Evolutionary conservation across 345 rosid genomes (phyloP).

Genomic region (Pistacia integerrima): DNA sequence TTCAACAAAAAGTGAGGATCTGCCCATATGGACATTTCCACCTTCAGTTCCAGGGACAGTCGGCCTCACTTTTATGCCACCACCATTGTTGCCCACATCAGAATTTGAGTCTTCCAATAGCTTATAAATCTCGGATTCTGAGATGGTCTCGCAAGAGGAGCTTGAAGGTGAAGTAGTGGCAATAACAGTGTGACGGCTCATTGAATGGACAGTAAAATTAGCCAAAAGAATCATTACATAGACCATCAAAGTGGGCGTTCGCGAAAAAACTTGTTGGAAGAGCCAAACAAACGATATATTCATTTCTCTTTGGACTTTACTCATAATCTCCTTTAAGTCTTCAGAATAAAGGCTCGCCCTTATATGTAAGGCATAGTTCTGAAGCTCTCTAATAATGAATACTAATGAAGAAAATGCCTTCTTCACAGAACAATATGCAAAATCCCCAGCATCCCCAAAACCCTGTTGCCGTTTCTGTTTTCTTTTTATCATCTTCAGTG

Average conservation of each 20-base stretch:
- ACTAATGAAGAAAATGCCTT: conserved; percentile 75
- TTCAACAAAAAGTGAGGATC: conserved; percentile 12
- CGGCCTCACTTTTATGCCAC: neutral
- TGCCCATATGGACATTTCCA: neutral
- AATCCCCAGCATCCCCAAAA: conserved; percentile 45
- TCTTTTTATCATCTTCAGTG: conserved; percentile 63
- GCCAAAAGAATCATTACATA: conserved; percentile 71
- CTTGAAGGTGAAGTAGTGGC: conserved; percentile 16
- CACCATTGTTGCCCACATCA: conserved; percentile 7
- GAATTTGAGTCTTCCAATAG: neutral
- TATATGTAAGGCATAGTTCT: conserved; percentile 46
- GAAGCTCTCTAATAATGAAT: conserved; percentile 69
- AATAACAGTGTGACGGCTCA: conserved; percentile 33
- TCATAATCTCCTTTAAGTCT: conserved; percentile 42
- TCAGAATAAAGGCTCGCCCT: conserved; percentile 39
- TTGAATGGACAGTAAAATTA: conserved; percentile 64
- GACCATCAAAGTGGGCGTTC: conserved; percentile 75
- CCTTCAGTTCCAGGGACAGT: neutral
- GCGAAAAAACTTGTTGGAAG: conserved; percentile 63
- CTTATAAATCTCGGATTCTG: conserved; percentile 1
- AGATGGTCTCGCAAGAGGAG: neutral
- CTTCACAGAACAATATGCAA: conserved; percentile 53
- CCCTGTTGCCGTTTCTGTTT: conserved; percentile 52
- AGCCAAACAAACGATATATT: conserved; percentile 63
- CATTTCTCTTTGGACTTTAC: conserved; percentile 55